Base-by-base conservation (phyloP, 345 rosid genomes). In the Arabidopsis suecica region DNA sequence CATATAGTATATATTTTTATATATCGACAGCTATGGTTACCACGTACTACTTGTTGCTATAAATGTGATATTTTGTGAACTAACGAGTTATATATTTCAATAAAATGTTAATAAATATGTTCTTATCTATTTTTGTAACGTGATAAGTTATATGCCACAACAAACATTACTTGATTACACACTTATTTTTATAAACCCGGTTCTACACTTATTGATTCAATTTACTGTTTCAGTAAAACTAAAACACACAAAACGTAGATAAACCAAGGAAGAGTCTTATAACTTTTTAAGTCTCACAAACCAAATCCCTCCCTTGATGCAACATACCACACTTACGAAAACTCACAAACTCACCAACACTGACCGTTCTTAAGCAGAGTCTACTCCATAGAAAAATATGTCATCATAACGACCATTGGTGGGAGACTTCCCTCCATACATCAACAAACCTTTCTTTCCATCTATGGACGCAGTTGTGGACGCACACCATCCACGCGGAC, bases 401-500 rank as follows among this genome's bases (percentile, higher is more conserved):
- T 69, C 74, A 40, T 42, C 50, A 44, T 40, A 38, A 13, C 74
- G 74, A 44, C 34, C 44, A 47, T 69, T 69, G 65, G 65, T 57
- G 16, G 54, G 74, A 30, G 65, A 1, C 30, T 69, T 57, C 18
- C 74, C 74, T 41, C 74, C 74, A 30, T 69, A 57, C 10, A 69
- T 58, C 44, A 57, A 18, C 54, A 69, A 38, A 12, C 74, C 74
- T n/a, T 57, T 45, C 25, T 58, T 38, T 7, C 65, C 74, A 25
- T 57, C 65, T 40, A 55, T 42, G 5, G 7, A 42, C 0, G 30
- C 65, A 30, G 14, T 30, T 14, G 65, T 45, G 51, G 40, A 69
- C 0, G 74, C 65, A 5, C 55, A 40, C 74, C 74, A 69, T 40
- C 74, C 74, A 7, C 74, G 74, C 9, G 68, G 67, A 16, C 68